These are phyloP conservation scores for Boletus insuetus DNA, from an alignment of 768 basidiomycete genomes.

Conservation along the genomic window DNA sequence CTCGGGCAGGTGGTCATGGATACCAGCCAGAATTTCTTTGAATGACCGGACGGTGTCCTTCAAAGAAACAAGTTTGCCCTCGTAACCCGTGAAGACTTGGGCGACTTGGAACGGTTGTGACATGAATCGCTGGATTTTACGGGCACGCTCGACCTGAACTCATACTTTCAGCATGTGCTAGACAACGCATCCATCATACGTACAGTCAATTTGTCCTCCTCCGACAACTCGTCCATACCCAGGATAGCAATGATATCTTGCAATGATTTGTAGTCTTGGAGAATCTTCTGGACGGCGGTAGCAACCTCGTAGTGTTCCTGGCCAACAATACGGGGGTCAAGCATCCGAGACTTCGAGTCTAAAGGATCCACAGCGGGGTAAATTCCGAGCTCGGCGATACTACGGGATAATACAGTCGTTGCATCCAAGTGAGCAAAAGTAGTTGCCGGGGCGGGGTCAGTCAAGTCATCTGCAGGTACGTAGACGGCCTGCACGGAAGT, in stretches of 20 bases:
- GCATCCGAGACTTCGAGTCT: constrained; percentile 99
- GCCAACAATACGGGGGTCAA: constrained; percentile 98
- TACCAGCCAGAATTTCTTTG: constrained; percentile 93
- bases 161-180: constrained; percentile 1
- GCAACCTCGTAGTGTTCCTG: constrained; percentile 95
- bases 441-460: constrained; percentile 98
- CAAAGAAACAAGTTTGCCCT: constrained; percentile 93
- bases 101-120: constrained; percentile 99
- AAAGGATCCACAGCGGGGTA: constrained; percentile 99
- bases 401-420: constrained; percentile 98
- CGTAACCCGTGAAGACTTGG: constrained; percentile 99
- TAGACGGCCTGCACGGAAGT: constrained; percentile 99
- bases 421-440: constrained; percentile 99
- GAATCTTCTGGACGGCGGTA: constrained; percentile 95
- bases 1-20: constrained; percentile 89
- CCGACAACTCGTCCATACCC: constrained; percentile 99
- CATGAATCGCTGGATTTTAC: constrained; percentile 99
- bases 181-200: background rate
- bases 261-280: constrained; percentile 94
- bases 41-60: constrained; percentile 97
- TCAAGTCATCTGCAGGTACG: constrained; percentile 99
- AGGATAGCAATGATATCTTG: constrained; percentile 99
- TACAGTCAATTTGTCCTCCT: constrained; percentile 95
- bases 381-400: constrained; percentile 98
- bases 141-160: constrained; percentile 87